Base-by-base conservation (phyloP, 805 yeast genomes). In the Candida caryicola region DNA sequence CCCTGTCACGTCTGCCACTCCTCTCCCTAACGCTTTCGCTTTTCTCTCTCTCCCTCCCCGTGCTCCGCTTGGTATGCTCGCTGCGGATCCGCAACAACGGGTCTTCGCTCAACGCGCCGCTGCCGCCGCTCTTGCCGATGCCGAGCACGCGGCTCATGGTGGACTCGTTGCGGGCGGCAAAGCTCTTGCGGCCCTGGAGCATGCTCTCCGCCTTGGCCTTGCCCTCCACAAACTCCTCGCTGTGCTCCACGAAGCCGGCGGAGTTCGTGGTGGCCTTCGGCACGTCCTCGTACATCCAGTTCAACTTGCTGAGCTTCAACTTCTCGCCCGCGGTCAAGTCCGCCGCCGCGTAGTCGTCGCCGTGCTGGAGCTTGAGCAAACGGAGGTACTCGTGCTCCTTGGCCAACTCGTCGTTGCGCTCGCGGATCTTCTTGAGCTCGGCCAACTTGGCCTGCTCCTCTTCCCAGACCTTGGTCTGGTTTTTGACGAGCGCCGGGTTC, bases 401-500 rank as follows among this genome's bases (percentile, higher is more conserved):
- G 14, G 68, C 69, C 21, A 83, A 69, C 57, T 87, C 95, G 37
- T 71, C 68, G 44, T 79, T 78, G 21, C 83, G 64, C 50, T 81
- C 81, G 43, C 78, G 73, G 23, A 82, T 77, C 52, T 76, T 74
- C 47, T 76, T 75, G 33, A 81, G 74, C 51, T 86, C 95, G n/a
- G 75, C 74, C 5, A 87, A 63, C 6, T 84, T 80, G 29, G 82
- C 82, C 54, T 86, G 89, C 54, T 93, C 97, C 37, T 69, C 72
- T 47, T 79, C 73, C 91, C 95, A 84, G 25, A 91, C 90, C 52
- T 82, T 85, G 47, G 81, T 82, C 62, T 82, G 88, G 69, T 91
- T 91, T 57, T 83, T 85, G 55, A 85, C 68, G 35, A 87, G 70
- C 33, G 84, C 90, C 2, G 99, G 97, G 60, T 91, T 88, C 99